phyloP scores from a whole-genome alignment of 163 green algal genomes.

The Scenedesmus sp. region DNA sequence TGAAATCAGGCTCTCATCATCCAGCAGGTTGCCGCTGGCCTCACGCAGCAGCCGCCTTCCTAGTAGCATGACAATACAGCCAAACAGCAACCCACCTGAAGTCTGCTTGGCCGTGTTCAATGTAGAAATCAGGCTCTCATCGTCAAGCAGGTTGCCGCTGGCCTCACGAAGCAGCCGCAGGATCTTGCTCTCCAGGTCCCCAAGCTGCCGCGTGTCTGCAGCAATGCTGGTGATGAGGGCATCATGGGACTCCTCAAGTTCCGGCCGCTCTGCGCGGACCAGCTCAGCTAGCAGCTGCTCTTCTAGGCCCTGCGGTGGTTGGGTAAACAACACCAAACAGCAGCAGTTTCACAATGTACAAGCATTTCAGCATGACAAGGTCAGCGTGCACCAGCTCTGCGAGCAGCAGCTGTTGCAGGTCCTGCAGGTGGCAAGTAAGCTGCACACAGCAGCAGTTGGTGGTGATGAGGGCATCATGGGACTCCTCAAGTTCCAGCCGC shows the following conservation, averaged over 20 bases:
- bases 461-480: constrained; percentile 78
- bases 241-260: constrained; percentile 86
- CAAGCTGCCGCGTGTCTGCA: constrained; percentile 80
- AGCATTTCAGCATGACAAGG: background rate
- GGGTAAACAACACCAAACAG: background rate
- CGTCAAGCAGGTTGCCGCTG: constrained; percentile 83
- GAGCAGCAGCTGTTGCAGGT: no score
- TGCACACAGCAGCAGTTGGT: constrained; percentile 56
- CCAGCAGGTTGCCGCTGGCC: no score
- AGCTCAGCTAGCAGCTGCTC: constrained; percentile 88
- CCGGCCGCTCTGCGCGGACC: constrained; percentile 79
- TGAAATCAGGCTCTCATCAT: no score
- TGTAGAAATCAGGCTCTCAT: constrained; percentile 84
- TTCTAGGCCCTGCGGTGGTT: constrained; percentile 73
- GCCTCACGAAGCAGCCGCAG: constrained; percentile 77
- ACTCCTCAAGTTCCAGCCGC: constrained; percentile 83
- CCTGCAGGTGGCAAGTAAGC: no score
- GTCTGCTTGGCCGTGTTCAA: constrained; percentile 84
- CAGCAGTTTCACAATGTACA: background rate
- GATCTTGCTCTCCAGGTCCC: constrained; percentile 78
- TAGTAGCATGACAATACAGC: background rate
- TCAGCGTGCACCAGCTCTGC: background rate
- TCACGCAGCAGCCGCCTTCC: no score
- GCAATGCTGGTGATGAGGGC: constrained; percentile 78
- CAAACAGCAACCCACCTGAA: constrained; percentile 51